Evolutionary conservation across 2,329 filamentous ascomycete genomes (phyloP), one percentile per base, ranked within the genome.

Genomic region (Rhynchosporium secalis): DNA sequence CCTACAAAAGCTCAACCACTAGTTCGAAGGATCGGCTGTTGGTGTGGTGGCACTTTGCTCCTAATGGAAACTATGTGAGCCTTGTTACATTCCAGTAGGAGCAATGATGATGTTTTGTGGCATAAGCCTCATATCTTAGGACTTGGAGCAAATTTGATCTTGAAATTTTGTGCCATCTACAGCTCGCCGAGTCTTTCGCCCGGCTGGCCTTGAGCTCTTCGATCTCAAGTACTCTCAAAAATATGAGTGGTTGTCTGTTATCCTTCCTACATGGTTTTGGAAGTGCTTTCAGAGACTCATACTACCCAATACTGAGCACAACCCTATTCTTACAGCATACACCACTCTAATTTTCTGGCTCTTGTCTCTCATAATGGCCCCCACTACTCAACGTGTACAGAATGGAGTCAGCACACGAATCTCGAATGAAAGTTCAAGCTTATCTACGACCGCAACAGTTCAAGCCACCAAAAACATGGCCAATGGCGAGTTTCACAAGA

Each of bases 401-500:
- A 20, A 40, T 20, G 31, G 31, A 26, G 51, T 12, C 31, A 40
- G 20, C 51, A 54, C 31, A 33, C 29, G 38, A 41, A 31, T 41
- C 31, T 20, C 31, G 9, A 54, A 54, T 38, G 51, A 15, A 20
- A 54, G 9, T 15, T 54, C 31, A 20, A 54, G 38, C 41, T 43
- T 12, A 54, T 40, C 51, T 40, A 38, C 51, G 13, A 54, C 26
- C 15, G 1, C 51, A 38, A 36, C 51, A 38, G 51, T 38, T 12
- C 31, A 54, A 40, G 38, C 31, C 13, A 38, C 38, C 33, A 38
- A 54, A 15, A 40, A 38, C 33, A 33, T 38, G 9, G 12, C 31
- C 20, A 28, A 48, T 57, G 26, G 41, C 7, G 38, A 36, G n/a
- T 36, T 46, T 31, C 60, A 54, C 45, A 56, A 51, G 28, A 62